Evolutionary conservation across 2,329 filamentous ascomycete genomes (phyloP).

Genomic region (Ophiocordyceps camponoti-leonardi): DNA sequence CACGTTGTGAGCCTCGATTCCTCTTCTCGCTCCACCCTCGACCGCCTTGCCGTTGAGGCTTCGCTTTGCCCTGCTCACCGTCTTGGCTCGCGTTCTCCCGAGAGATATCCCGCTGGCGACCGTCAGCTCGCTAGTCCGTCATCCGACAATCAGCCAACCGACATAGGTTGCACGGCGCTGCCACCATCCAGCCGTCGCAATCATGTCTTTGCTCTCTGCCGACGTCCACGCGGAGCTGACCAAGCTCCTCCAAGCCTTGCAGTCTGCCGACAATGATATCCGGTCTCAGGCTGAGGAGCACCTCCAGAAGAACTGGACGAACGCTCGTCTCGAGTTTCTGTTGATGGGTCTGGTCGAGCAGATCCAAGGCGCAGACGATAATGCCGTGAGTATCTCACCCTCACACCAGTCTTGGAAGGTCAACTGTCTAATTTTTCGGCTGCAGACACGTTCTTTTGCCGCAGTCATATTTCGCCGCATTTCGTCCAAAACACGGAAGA

Average conservation of each 20-base stretch:
- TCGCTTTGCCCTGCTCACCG: background rate
- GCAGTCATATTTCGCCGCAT: slow-evolving; percentile 91
- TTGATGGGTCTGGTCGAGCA: slow-evolving; percentile 92
- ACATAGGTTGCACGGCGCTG: slow-evolving; percentile 7
- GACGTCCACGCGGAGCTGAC: slow-evolving; percentile 73
- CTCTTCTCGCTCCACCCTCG: background rate
- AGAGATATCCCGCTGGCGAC: background rate
- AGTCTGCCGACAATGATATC: slow-evolving; percentile 74
- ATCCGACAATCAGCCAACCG: slow-evolving; percentile 1
- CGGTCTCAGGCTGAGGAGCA: slow-evolving; percentile 80
- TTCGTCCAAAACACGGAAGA: slow-evolving; percentile 74
- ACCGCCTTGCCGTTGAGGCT: background rate
- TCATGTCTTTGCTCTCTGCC: slow-evolving; percentile 66
- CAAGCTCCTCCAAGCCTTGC: slow-evolving; percentile 74
- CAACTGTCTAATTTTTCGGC: background rate
- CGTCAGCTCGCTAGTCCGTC: background rate
- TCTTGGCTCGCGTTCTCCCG: background rate
- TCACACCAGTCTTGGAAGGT: background rate
- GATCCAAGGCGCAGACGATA: slow-evolving; percentile 59
- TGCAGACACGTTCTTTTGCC: slow-evolving; percentile 65
- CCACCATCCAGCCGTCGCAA: slow-evolving; percentile 9
- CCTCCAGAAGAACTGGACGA: slow-evolving; percentile 79
- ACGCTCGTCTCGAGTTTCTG: slow-evolving; percentile 64
- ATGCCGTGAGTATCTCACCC: slow-evolving; percentile 34
- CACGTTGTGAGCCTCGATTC: background rate